Percentiles rank a stretch among this genome's conserved stretches.
phyloP scores from a whole-genome alignment of 1,139 yeast genomes.

The Hyphopichia burtonii region DNA sequence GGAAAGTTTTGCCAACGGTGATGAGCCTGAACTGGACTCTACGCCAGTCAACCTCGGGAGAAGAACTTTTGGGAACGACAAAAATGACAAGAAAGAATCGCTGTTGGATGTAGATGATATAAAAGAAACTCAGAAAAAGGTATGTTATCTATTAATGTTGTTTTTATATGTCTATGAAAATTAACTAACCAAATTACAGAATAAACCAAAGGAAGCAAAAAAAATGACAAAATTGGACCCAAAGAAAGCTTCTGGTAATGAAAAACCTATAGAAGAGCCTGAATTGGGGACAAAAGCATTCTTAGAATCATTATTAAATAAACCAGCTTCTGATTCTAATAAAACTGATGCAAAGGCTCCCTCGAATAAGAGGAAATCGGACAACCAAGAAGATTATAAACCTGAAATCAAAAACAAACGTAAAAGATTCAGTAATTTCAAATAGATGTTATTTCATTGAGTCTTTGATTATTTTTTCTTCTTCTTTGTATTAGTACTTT shows the following conservation, averaged over 20 bases:
- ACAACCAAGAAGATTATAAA: slow-evolving; percentile 10
- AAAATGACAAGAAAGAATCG: background rate
- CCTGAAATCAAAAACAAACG: slow-evolving; percentile 17
- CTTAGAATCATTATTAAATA: slow-evolving; percentile 31
- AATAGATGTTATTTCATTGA: background rate
- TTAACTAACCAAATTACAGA: background rate
- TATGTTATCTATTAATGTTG: too few species aligned
- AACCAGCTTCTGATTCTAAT: slow-evolving; percentile 11
- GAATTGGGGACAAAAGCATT: slow-evolving; percentile 10
- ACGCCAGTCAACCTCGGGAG: slow-evolving; percentile 19
- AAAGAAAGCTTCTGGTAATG: slow-evolving; percentile 5
- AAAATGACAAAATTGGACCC: background rate
- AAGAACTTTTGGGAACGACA: slow-evolving; percentile 21
- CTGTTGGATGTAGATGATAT: slow-evolving; percentile 2
- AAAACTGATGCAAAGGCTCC: slow-evolving; percentile 3
- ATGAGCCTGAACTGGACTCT: slow-evolving; percentile 10
- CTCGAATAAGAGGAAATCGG: slow-evolving; percentile 6
- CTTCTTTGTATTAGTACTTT: slow-evolving; percentile 17
- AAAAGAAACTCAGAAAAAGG: slow-evolving; percentile 1
- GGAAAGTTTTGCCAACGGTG: slow-evolving; percentile 10
- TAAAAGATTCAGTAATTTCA: slow-evolving; percentile 12
- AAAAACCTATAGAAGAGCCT: slow-evolving; percentile 19
- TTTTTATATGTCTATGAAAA: background rate
- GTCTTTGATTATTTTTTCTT: slow-evolving; percentile 14
- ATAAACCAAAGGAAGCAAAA: background rate